phyloP scores from a whole-genome alignment of 192 early-diverging fungal genomes.

The Coemansia sp. region DNA sequence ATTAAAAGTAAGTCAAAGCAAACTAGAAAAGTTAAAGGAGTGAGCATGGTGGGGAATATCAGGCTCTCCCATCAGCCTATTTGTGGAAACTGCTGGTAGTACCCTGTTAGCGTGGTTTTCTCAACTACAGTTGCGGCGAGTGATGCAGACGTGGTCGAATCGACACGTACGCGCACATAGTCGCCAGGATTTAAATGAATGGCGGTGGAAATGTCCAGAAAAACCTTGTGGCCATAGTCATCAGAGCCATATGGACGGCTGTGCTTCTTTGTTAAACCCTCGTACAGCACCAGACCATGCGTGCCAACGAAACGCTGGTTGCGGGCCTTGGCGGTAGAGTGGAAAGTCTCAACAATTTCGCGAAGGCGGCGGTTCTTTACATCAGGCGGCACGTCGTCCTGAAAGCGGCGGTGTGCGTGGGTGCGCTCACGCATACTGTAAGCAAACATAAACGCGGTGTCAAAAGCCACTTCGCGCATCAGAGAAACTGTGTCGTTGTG shows the following conservation, averaged over 20 bases:
- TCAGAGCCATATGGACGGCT: conserved; percentile 58
- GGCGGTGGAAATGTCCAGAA: conserved; percentile 43
- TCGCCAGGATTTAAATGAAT: conserved; percentile 28
- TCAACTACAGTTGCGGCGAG: conserved; percentile 30
- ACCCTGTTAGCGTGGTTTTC: conserved; percentile 30
- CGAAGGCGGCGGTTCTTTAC: conserved; percentile 62
- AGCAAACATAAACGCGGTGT: conserved; percentile 78
- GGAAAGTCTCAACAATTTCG: conserved; percentile 69
- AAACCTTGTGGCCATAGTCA: conserved; percentile 70
- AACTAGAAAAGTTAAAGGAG: not conserved
- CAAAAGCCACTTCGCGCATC: conserved; percentile 68
- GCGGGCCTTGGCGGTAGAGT: conserved; percentile 55
- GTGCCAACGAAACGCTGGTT: conserved; percentile 57
- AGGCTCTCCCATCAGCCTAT: not conserved
- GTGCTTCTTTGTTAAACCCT: conserved; percentile 51
- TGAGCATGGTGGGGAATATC: not conserved
- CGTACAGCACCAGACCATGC: conserved; percentile 59
- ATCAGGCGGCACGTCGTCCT: conserved; percentile 67
- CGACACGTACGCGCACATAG: conserved; percentile 43
- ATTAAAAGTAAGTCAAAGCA: conserved; percentile 23
- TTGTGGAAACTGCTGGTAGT: conserved; percentile 32
- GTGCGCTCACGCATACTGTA: conserved; percentile 76
- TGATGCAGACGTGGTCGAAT: conserved; percentile 43
- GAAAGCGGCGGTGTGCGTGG: conserved; percentile 65
- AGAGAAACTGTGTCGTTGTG: conserved; percentile 66